Percentiles rank a stretch among this genome's conserved stretches.
Conservation (phyloP, 2,329 filamentous ascomycete species). For the Fusarium armeniacum region DNA sequence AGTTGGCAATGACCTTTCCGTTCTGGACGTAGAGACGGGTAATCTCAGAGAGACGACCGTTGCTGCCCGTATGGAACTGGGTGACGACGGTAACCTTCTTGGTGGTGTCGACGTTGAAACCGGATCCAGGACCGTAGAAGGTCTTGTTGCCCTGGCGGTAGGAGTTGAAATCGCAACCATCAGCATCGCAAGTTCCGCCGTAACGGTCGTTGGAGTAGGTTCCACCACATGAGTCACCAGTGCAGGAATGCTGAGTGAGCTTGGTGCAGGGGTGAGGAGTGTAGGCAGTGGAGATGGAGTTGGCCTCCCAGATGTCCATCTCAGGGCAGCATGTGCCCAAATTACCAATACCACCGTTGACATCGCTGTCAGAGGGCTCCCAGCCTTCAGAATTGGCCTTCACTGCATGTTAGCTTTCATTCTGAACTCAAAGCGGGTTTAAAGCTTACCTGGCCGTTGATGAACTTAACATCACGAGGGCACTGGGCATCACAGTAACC, state of each 20-base stretch:
- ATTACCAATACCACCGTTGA: constrained; percentile 66
- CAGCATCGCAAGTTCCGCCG: constrained; percentile 73
- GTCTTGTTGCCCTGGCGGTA: constrained; percentile 74
- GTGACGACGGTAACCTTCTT: constrained; percentile 75
- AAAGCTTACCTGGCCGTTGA: constrained; percentile 62
- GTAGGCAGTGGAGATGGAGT: constrained; percentile 73
- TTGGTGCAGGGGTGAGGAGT: constrained; percentile 75
- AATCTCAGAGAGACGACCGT: constrained; percentile 71
- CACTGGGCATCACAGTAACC: constrained; percentile 68
- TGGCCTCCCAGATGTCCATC: constrained; percentile 76
- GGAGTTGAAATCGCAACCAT: constrained; percentile 78
- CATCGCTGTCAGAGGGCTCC: constrained; percentile 65
- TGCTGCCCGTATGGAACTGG: constrained; percentile 67
- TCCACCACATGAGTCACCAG: constrained; percentile 65
- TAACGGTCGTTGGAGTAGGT: constrained; percentile 69
- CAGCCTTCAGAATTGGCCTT: constrained; percentile 68
- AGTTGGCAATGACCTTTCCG: constrained; percentile 70
- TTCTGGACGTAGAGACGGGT: constrained; percentile 76
- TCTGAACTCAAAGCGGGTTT: neutral
- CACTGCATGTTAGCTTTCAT: constrained; percentile 49
- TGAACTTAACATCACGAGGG: constrained; percentile 70
- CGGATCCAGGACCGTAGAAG: constrained; percentile 71
- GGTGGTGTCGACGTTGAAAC: constrained; percentile 70
- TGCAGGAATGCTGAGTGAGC: constrained; percentile 65
- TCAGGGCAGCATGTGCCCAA: constrained; percentile 72